Evolutionary conservation across 2,329 filamentous ascomycete species (phyloP).

Genomic region (Colletotrichum coccodes): DNA sequence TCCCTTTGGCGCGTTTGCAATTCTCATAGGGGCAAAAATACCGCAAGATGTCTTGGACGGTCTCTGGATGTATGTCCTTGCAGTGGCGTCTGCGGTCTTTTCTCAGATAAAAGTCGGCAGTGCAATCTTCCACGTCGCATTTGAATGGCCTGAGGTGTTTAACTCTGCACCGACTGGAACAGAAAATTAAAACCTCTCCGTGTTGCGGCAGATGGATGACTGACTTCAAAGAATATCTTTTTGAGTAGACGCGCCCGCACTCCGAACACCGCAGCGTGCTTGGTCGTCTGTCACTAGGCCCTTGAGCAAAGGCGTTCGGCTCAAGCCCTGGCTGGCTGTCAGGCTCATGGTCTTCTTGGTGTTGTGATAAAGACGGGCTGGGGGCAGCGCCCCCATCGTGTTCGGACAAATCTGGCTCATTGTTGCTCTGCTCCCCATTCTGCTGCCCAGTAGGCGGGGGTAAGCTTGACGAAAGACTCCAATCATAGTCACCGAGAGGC

Average conservation of each 20-base stretch:
- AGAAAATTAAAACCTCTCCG: not conserved
- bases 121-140: constrained; percentile 16
- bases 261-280: not conserved
- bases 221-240: not conserved
- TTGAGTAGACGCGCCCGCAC: not conserved
- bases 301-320: not conserved
- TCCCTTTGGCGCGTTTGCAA: constrained; percentile 11
- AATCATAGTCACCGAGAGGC: constrained; percentile 31
- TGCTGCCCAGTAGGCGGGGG: constrained; percentile 33
- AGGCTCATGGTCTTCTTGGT: constrained; percentile 4
- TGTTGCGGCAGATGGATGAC: not conserved
- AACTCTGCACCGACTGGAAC: not conserved
- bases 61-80: not conserved
- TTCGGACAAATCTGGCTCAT: not conserved
- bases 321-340: not conserved
- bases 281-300: not conserved
- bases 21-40: constrained; percentile 15
- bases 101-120: constrained; percentile 3
- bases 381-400: not conserved
- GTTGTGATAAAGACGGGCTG: not conserved
- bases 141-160: constrained; percentile 8
- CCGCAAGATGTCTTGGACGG: not conserved
- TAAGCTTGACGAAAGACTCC: constrained; percentile 1
- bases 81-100: constrained; percentile 26
- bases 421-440: not conserved